A percentile compares a stretch with the other conserved stretches of the same genome.
phyloP scores from a whole-genome alignment of 2,329 filamentous ascomycete genomes.

The Venturia nashicola region DNA sequence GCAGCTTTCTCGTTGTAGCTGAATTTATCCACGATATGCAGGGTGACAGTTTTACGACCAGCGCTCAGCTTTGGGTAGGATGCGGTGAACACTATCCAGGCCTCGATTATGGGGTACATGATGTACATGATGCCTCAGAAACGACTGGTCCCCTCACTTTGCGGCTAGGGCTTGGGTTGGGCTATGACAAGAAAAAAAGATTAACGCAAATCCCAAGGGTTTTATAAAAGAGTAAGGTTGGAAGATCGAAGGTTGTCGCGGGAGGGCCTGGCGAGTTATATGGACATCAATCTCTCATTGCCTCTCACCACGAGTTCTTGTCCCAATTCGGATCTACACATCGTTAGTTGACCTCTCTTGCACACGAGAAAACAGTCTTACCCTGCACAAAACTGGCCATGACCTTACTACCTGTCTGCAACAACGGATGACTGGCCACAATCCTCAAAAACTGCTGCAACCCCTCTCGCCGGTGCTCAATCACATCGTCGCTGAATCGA shows the following conservation, averaged over 20 bases:
- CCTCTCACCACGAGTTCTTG: constrained; percentile 63
- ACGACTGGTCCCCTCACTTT: background rate
- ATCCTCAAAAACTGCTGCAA: constrained; percentile 95
- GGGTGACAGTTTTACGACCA: too few relatives aligned
- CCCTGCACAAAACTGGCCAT: constrained; percentile 94
- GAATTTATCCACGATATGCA: background rate
- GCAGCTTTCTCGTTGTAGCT: background rate
- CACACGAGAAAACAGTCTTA: constrained; percentile 29
- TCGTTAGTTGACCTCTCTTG: background rate
- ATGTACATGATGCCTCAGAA: background rate
- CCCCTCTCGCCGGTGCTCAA: constrained; percentile 83
- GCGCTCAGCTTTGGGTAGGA: too few relatives aligned
- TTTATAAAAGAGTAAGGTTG: background rate
- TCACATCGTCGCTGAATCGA: constrained; percentile 95
- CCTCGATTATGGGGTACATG: background rate
- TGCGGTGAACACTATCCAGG: too few relatives aligned
- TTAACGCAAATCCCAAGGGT: background rate
- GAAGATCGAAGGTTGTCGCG: background rate
- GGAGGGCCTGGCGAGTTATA: background rate
- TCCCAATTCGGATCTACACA: constrained; percentile 76
- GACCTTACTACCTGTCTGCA: constrained; percentile 97
- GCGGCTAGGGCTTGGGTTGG: background rate
- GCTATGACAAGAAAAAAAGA: background rate
- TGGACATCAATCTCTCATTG: background rate
- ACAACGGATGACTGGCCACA: constrained; percentile 85